Evolutionary conservation across 1,284 basidiomycete species (phyloP).

Genomic region (Melampsora abietis-canadensis): DNA sequence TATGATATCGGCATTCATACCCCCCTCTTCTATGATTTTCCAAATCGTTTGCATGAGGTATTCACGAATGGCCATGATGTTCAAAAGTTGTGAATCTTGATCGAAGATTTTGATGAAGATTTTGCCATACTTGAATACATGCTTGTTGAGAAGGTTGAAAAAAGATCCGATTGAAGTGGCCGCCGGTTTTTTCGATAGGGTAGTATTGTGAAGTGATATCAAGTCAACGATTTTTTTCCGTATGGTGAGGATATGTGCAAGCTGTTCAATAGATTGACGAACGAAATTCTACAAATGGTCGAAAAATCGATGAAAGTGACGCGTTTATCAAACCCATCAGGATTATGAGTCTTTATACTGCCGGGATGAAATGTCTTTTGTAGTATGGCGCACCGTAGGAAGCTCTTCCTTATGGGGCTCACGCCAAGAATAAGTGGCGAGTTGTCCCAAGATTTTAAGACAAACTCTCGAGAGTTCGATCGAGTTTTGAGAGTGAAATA

Average conservation of each 20-base stretch:
- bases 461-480: constrained; percentile 35
- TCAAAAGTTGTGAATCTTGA: constrained; percentile 28
- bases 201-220: constrained; percentile 17
- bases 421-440: constrained; percentile 34
- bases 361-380: neutral
- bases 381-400: constrained; percentile 13
- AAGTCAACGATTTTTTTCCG: constrained; percentile 16
- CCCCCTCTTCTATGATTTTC: constrained; percentile 32
- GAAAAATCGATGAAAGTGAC: neutral
- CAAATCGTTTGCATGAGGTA: constrained; percentile 23
- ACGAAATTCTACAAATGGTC: constrained; percentile 19
- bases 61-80: constrained; percentile 14
- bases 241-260: constrained; percentile 14
- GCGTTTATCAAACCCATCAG: neutral
- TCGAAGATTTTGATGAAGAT: constrained; percentile 25
- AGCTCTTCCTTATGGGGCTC: constrained; percentile 34
- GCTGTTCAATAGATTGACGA: constrained; percentile 27
- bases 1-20: neutral
- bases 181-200: constrained; percentile 16
- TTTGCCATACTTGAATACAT: constrained; percentile 40
- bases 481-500: constrained; percentile 31
- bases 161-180: constrained; percentile 28
- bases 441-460: constrained; percentile 29
- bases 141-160: constrained; percentile 30
- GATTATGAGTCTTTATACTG: neutral